A percentile compares a stretch with the other conserved stretches of the same genome.
These are phyloP conservation scores for Adansonia gregorii DNA, from an alignment of 441 rosid genomes.

Conservation along the genomic window DNA sequence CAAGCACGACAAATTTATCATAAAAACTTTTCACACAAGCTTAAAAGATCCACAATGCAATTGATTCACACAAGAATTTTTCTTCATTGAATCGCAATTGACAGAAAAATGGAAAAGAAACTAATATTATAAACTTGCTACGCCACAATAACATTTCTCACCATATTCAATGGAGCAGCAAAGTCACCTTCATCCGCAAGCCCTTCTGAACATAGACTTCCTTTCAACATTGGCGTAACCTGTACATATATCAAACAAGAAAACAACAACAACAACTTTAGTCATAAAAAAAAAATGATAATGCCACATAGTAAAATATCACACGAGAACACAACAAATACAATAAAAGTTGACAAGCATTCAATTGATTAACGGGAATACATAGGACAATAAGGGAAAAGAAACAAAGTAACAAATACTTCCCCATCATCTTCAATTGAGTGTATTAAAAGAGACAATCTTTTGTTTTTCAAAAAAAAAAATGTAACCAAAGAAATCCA, in stretches of 20 bases:
- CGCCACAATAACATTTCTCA: constrained; percentile 16
- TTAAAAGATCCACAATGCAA: neutral
- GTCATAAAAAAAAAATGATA: neutral
- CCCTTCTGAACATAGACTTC: constrained; percentile 10
- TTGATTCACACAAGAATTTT: neutral
- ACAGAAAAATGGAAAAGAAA: constrained; percentile 1
- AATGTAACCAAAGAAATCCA: neutral
- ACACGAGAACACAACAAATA: constrained; percentile 8
- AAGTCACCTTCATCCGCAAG: constrained; percentile 24
- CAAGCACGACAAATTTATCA: neutral
- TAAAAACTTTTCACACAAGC: neutral
- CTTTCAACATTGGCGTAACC: constrained; percentile 22
- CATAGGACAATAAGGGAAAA: neutral
- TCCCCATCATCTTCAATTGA: constrained; percentile 1
- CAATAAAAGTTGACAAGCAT: neutral
- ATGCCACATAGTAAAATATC: neutral
- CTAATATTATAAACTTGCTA: neutral
- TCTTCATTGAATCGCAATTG: neutral
- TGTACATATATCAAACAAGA: neutral
- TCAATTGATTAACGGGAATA: neutral
- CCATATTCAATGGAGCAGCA: constrained; percentile 22
- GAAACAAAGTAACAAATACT: neutral
- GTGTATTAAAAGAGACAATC: neutral
- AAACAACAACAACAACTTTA: neutral
- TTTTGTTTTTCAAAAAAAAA: neutral